Conservation (phyloP, 257 asterid genomes). For the Mentha longifolia region DNA sequence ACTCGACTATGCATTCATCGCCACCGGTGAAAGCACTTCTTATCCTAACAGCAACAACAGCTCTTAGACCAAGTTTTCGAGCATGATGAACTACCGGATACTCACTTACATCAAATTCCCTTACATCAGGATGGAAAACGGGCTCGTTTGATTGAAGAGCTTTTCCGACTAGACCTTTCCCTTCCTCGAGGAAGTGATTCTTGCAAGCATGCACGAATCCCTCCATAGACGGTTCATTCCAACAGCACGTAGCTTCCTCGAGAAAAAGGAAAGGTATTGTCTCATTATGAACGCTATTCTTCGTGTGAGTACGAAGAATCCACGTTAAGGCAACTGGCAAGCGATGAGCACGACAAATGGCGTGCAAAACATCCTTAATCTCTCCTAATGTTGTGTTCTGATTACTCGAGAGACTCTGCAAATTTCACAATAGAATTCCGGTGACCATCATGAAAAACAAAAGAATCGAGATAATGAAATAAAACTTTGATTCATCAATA, state of each 20-base stretch:
- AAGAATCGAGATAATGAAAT: conserved; percentile 3
- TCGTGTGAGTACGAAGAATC: conserved; percentile 53
- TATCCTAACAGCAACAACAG: conserved; percentile 74
- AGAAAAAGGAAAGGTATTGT: conserved; percentile 44
- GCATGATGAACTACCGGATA: conserved; percentile 91
- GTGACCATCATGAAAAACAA: not conserved
- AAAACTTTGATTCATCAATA: conserved; percentile 5
- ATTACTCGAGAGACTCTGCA: conserved; percentile 60
- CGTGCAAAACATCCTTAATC: conserved; percentile 56
- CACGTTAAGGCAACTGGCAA: conserved; percentile 79
- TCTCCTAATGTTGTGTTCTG: conserved; percentile 64
- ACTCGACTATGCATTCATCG: conserved; percentile 73
- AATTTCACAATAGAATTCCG: not conserved
- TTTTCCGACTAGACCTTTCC: conserved; percentile 81
- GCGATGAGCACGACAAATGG: conserved; percentile 64
- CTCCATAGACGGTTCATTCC: conserved; percentile 48
- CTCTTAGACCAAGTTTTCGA: conserved; percentile 62
- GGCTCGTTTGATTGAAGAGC: conserved; percentile 73
- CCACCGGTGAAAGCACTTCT: conserved; percentile 57
- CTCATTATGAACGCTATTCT: conserved; percentile 19
- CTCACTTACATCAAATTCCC: conserved; percentile 62
- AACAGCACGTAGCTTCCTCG: conserved; percentile 56
- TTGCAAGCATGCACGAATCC: conserved; percentile 71
- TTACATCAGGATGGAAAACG: conserved; percentile 59
- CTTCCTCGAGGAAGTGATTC: conserved; percentile 64